These are phyloP conservation scores for Emericellopsis cladophorae DNA, from an alignment of 2,329 filamentous ascomycete species.

Conservation along the genomic window DNA sequence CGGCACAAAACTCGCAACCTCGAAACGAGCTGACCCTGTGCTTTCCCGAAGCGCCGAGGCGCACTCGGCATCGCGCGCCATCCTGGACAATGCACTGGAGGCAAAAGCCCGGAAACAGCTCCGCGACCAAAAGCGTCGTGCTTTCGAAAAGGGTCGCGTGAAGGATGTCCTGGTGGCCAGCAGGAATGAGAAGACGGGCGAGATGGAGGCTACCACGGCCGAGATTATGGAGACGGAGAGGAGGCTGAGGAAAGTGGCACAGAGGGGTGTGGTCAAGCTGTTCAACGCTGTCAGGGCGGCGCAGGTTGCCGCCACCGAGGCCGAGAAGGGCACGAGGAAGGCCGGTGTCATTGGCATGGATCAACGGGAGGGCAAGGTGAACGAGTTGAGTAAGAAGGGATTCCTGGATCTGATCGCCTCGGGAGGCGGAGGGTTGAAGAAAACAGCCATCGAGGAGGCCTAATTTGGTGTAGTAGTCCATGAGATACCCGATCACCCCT, in stretches of 20 bases:
- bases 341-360: slow-evolving; percentile 67
- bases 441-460: slow-evolving; percentile 45
- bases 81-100: slow-evolving; percentile 68
- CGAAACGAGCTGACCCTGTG: slow-evolving; percentile 81
- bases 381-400: slow-evolving; percentile 93
- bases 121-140: slow-evolving; percentile 65
- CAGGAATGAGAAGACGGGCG: slow-evolving; percentile 34
- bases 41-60: slow-evolving; percentile 71
- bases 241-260: slow-evolving; percentile 72
- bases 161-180: slow-evolving; percentile 67
- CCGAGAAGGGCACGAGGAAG: slow-evolving; percentile 55
- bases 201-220: slow-evolving; percentile 31
- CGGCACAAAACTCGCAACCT: slow-evolving; percentile 70
- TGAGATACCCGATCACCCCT: not conserved
- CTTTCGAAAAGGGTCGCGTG: slow-evolving; percentile 76
- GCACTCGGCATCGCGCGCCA: slow-evolving; percentile 56
- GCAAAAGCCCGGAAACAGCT: slow-evolving; percentile 68
- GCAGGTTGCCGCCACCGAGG: slow-evolving; percentile 76
- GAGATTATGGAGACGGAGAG: slow-evolving; percentile 61
- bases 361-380: slow-evolving; percentile 74
- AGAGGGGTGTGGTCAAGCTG: slow-evolving; percentile 86
- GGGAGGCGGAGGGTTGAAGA: slow-evolving; percentile 46
- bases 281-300: slow-evolving; percentile 93
- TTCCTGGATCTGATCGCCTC: slow-evolving; percentile 82
- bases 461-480: slow-evolving; percentile 12